Conservation (phyloP, 257 asterid genomes). For the Solanum lycopersicoides region DNA sequence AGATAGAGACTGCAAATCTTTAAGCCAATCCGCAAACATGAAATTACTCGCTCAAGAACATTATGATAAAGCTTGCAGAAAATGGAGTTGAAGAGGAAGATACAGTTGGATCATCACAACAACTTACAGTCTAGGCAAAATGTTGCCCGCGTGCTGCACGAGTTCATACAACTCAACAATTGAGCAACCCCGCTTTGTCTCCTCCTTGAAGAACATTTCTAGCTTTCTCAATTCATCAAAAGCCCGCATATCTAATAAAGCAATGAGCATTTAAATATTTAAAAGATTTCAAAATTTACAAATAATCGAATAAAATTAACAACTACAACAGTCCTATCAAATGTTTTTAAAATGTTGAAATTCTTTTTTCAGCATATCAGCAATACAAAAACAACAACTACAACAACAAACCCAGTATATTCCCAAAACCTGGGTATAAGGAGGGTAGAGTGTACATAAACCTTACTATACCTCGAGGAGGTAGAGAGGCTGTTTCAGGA, state of each 20-base stretch:
- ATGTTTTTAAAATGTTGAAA: not conserved
- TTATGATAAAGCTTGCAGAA: not conserved
- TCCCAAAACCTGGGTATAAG: not conserved
- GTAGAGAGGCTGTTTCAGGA: not conserved
- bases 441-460: not conserved
- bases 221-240: slow-evolving; percentile 95
- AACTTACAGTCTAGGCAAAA: slow-evolving; percentile 88
- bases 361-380: not conserved
- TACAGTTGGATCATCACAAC: not conserved
- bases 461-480: not conserved
- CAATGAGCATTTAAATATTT: not conserved
- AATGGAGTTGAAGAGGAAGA: not conserved
- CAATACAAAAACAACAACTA: not conserved
- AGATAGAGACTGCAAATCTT: not conserved
- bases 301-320: not conserved
- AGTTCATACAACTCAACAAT: slow-evolving; percentile 95
- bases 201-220: slow-evolving; percentile 88
- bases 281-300: not conserved
- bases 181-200: slow-evolving; percentile 80
- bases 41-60: not conserved
- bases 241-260: slow-evolving; percentile 83
- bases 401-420: not conserved
- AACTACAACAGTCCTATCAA: not conserved
- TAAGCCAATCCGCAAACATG: not conserved
- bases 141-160: slow-evolving; percentile 99